Evolutionary conservation across 1,139 yeast genomes (phyloP).

Genomic region (Wickerhamomyces sp.): DNA sequence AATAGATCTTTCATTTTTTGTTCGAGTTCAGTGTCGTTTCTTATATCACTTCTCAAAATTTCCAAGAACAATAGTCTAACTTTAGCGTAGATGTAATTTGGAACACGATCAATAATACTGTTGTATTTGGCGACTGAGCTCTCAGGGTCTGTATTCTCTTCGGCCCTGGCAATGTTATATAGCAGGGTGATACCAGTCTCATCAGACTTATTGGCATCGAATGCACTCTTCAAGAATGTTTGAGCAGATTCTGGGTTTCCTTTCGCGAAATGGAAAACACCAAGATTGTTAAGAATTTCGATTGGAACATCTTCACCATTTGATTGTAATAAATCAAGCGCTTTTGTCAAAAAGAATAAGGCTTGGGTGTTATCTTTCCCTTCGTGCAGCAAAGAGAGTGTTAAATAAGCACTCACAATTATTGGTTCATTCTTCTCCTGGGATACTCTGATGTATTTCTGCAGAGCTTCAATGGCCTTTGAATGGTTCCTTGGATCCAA

Average conservation of each 20-base stretch:
- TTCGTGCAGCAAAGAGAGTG: conserved; percentile 67
- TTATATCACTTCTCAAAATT: conserved; percentile 30
- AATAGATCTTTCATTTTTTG: conserved; percentile 52
- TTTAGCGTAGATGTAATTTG: conserved; percentile 73
- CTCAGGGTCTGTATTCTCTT: conserved; percentile 39
- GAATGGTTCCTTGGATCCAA: conserved; percentile 25
- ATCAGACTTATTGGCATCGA: conserved; percentile 29
- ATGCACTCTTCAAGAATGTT: conserved; percentile 48
- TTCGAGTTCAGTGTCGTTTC: conserved; percentile 41
- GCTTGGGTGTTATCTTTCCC: conserved; percentile 53
- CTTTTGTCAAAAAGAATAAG: conserved; percentile 50
- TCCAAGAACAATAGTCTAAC: conserved; percentile 62
- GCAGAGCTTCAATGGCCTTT: conserved; percentile 62
- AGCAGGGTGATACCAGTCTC: conserved; percentile 42
- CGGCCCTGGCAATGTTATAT: conserved; percentile 60
- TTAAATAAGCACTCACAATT: conserved; percentile 61
- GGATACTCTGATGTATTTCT: conserved; percentile 64
- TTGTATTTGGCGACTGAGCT: conserved; percentile 41
- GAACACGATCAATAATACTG: conserved; percentile 50
- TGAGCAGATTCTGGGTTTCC: conserved; percentile 52
- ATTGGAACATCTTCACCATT: conserved; percentile 50
- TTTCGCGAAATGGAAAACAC: conserved; percentile 72
- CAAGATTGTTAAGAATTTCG: conserved; percentile 76
- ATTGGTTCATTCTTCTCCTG: conserved; percentile 59
- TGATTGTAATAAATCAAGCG: conserved; percentile 45